Conservation (phyloP, 2,329 filamentous ascomycete genomes). For the Trichoderma cornu-damae region DNA sequence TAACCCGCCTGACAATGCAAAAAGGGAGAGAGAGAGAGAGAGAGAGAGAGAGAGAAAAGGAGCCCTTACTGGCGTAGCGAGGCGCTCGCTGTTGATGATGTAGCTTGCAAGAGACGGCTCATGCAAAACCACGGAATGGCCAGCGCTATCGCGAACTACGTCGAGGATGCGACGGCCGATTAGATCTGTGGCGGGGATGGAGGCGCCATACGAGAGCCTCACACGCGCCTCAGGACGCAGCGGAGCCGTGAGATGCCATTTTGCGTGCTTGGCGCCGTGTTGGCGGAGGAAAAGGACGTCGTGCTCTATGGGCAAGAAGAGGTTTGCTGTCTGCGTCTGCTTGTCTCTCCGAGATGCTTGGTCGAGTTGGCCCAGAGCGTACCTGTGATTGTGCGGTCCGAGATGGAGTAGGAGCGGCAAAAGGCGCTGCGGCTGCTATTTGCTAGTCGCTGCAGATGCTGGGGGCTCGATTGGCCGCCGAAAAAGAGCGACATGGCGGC, state of each 20-base stretch:
- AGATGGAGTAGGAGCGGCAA: constrained; percentile 26
- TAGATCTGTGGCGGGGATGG: constrained; percentile 49
- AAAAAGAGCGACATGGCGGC: constrained; percentile 1
- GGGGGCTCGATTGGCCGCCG: not conserved
- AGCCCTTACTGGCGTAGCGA: constrained; percentile 59
- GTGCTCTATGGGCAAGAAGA: constrained; percentile 30
- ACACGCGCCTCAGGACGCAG: constrained; percentile 31
- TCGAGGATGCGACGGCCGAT: constrained; percentile 60
- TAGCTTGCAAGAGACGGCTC: constrained; percentile 70
- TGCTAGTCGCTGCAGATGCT: not conserved
- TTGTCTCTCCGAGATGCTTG: not conserved
- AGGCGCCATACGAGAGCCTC: constrained; percentile 42
- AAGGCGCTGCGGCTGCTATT: not conserved
- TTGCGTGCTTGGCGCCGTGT: constrained; percentile 32
- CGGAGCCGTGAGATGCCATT: constrained; percentile 37
- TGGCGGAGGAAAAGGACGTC: constrained; percentile 40
- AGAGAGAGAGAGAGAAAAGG: too few relatives aligned
- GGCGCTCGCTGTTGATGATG: constrained; percentile 58
- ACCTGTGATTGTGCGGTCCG: constrained; percentile 29
- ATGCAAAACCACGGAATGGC: constrained; percentile 50
- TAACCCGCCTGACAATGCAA: not conserved
- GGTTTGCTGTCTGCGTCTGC: not conserved
- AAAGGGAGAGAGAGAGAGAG: too few relatives aligned
- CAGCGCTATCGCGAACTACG: constrained; percentile 49
- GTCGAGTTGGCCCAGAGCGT: not conserved